Evolutionary conservation across 495 filamentous ascomycete species (phyloP).

Genomic region (Tuber calosporum): DNA sequence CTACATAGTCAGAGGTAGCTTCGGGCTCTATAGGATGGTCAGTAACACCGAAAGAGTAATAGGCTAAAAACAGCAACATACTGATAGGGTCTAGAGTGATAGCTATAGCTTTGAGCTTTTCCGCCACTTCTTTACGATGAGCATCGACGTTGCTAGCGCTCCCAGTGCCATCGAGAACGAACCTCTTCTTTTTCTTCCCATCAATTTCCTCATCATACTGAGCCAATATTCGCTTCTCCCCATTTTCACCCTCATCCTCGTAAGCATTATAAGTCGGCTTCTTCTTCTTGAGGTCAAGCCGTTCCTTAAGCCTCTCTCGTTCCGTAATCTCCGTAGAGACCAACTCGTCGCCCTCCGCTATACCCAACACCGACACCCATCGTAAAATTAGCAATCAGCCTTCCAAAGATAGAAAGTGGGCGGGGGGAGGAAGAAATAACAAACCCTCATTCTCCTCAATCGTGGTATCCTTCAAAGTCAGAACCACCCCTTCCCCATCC

Average conservation of each 20-base stretch:
- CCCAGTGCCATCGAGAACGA: slow-evolving; percentile 73
- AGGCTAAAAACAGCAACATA: slow-evolving; percentile 35
- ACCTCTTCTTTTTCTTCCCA: slow-evolving; percentile 81
- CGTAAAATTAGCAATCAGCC: slow-evolving; percentile 8
- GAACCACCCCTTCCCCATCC: slow-evolving; percentile 66
- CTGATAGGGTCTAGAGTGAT: slow-evolving; percentile 68
- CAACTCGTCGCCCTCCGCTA: slow-evolving; percentile 82
- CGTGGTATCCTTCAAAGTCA: slow-evolving; percentile 83
- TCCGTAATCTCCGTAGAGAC: slow-evolving; percentile 75
- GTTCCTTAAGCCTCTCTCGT: slow-evolving; percentile 67
- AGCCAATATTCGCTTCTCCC: slow-evolving; percentile 58
- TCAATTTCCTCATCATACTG: slow-evolving; percentile 96
- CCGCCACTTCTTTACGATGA: slow-evolving; percentile 51
- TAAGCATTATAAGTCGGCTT: slow-evolving; percentile 83
- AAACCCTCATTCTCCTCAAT: slow-evolving; percentile 66
- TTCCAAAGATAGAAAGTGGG: neutral
- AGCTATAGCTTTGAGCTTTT: slow-evolving; percentile 58
- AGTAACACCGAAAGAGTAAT: neutral
- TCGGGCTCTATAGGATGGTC: slow-evolving; percentile 48
- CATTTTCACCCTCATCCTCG: slow-evolving; percentile 57
- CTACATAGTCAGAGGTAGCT: slow-evolving; percentile 76
- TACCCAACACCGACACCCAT: slow-evolving; percentile 7
- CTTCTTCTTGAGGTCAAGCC: slow-evolving; percentile 80
- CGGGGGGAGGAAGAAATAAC: neutral
- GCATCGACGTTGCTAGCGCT: slow-evolving; percentile 58